Base-by-base conservation (phyloP, 768 basidiomycete species). In the Suillus hirtellus region DNA sequence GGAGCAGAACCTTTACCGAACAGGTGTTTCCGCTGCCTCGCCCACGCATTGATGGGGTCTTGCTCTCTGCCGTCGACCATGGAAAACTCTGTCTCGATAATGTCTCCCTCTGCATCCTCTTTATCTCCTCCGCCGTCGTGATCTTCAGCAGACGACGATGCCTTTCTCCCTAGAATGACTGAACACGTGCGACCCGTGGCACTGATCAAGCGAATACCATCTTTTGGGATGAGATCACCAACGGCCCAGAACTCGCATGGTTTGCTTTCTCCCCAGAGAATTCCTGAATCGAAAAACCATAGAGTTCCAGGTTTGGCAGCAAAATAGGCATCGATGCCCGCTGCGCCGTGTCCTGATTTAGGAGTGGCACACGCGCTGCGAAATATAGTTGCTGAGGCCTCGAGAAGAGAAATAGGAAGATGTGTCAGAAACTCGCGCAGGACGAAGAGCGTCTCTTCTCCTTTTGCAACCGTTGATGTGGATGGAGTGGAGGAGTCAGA, bases 201-300 rank as follows among this genome's bases (percentile, higher is more conserved):
- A 27, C 84, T 86, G 53, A 88, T 76, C 27, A 89, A 72, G 55
- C 84, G 69, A 66, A 86, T 76, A 17, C 80, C 86, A 21, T 84
- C 84, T 63, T 78, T 81, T 59, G 78, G 74, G 19, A 83, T 71
- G n/a, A 93, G 73, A 66, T 88, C 84, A 52, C 80, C 78, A 27
- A 89, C 74, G 3, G 86, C 75, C 86, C 90, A 92, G 69, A 90
- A 92, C 67, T 90, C 88, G 69, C 88, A 90, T 2, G 89, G 89
- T 66, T 89, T 89, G 69, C 83, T 84, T 70, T 91, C 87, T 27
- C 88, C 89, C 84, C 88, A 89, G 9, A 93, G 80, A 17, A 93
- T 80, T 7, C 90, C 91, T 27, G 79, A 77, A 46, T 80, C 75
- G 53, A 88, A 78, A 78, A 92, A 93, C 87, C 90, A 90, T 46